Base-by-base conservation (phyloP, 345 rosid genomes). In the Arabidopsis thaliana region DNA sequence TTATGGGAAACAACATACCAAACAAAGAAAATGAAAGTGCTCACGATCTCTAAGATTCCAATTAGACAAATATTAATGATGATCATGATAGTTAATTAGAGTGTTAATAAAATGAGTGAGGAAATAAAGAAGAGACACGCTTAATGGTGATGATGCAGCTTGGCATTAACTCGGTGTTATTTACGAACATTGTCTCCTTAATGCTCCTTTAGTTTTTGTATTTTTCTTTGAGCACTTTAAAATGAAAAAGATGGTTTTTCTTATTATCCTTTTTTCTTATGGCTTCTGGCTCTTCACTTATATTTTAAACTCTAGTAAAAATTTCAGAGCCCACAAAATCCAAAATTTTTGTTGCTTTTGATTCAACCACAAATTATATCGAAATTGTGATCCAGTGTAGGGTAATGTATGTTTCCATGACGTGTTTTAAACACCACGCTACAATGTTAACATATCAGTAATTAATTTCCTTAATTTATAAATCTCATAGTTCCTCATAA, bases 81-180 rank as follows among this genome's bases (percentile, higher is more conserved):
- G 51, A 55, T 64, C 46, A 70, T 76, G 32, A 38, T 71, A 67
- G 40, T 59, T 65, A 49, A 78, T 58, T 65, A 46, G 67, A 37
- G 48, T 59, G 16, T 10, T 46, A 28, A 32, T 5, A 55, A 41
- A 56, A 4, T 22, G 65, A 65, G 65, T 30, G 67, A 67, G 71
- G 20, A 64, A 58, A 58, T 23, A 77, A 65, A 78, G 73, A 65
- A 71, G 77, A 50, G 67, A 78, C 81, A 78, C 50, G 81, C 56
- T 65, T 71, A 78, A 78, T 64, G 81, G 67, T 65, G 77, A 78
- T 78, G 81, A 78, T 78, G 77, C 81, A 78, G 68, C 68, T 78
- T 65, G 81, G 77, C 81, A 78, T 78, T 78, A 78, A 58, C 67
- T 78, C 36, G 56, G 73, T 78, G 77, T 71, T 30, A 49, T 49